Evolutionary conservation across 2,329 filamentous ascomycete genomes (phyloP), one percentile per base, ranked within the genome.

Genomic region (Phoma sp.): DNA sequence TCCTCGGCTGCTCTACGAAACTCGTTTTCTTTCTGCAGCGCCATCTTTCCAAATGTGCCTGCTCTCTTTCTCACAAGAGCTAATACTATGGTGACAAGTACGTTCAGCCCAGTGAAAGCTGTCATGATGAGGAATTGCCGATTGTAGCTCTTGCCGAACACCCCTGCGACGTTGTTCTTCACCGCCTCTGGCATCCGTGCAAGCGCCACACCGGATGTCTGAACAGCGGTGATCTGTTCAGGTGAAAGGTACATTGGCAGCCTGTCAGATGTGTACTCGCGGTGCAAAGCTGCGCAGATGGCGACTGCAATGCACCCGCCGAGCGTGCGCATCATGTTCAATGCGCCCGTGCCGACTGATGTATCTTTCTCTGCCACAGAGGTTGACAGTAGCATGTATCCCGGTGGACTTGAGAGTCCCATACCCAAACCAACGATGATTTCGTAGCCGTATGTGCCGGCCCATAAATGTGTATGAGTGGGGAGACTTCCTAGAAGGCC

Each of bases 301-400:
- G 70, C 68, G 7, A 73, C 61, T 18, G 66, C 70, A 3, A 72
- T 56, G 44, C 62, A 65, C 9, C 69, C 70, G 4, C 70, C 70
- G 1, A 73, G 52, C 2, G 68, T 72, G 5, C 68, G 65, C 42
- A 69, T 46, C 68, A 70, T 71, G 47, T 72, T 72, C 24, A 73
- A 36, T 4, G 65, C 60, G 5, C 70, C 68, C 1, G 68, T 71
- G 8, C 60, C 69, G 7, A 69, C 62, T 6, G 70, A 55, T 1
- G 65, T 57, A 35, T 72, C 67, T 25, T 63, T 66, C 27, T 66
- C 61, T 9, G 57, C 59, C 13, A 69, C 48, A 8, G 59, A 57
- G 2, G 60, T 67, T 14, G 58, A 54, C 7, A 72, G 46, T 0
- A 72, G 58, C 46, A 69, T 62, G 57, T 61, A 73, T 44, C 65